Evolutionary conservation across 495 filamentous ascomycete genomes (phyloP), one percentile per base, ranked within the genome.

Genomic region (Baudoinia panamericana): DNA sequence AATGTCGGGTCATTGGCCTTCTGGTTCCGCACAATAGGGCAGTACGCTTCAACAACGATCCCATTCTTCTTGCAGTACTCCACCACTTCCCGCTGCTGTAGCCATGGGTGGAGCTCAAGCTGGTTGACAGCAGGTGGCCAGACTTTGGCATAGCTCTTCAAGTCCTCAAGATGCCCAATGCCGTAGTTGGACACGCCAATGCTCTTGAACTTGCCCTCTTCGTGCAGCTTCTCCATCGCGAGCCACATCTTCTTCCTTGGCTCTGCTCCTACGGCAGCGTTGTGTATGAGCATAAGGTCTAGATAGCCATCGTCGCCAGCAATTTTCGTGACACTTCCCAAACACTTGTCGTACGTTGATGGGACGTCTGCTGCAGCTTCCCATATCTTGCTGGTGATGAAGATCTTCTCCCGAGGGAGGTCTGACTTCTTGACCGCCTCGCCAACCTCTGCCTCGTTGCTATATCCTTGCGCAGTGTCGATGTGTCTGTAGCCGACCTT

Each of bases 141-240:
- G 3, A 73, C 63, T 44, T 66, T 67, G 15, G 76, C 73, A 58
- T 69, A 76, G 10, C 53, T 46, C 58, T 71, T 75, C 68, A 83
- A 58, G 50, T 75, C 68, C 50, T 77, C 69, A 35, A 78, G 71
- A 41, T 76, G 69, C 20, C 61, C 54, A 27, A 73, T 68, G 2
- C 72, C 79, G 52, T 70, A 82, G 50, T 83, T 84, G 54, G 74
- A 78, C 18, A 84, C 79, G 0, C 80, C 80, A 52, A 82, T 80
- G 33, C 59, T 67, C 61, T 65, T 72, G 19, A 69, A 63, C 37
- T 63, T 69, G 8, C 75, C 76, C 43, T 77, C 70, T 32, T 63
- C 61, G 26, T 68, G 56, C 39, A 78, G 51, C 50, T 58, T 68
- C 59, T 82, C 78, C 50, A 84, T 50, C 8, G 74, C 78, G 47